Conservation (phyloP, 2,329 filamentous ascomycete genomes). For the Fusarium odoratissimum region DNA sequence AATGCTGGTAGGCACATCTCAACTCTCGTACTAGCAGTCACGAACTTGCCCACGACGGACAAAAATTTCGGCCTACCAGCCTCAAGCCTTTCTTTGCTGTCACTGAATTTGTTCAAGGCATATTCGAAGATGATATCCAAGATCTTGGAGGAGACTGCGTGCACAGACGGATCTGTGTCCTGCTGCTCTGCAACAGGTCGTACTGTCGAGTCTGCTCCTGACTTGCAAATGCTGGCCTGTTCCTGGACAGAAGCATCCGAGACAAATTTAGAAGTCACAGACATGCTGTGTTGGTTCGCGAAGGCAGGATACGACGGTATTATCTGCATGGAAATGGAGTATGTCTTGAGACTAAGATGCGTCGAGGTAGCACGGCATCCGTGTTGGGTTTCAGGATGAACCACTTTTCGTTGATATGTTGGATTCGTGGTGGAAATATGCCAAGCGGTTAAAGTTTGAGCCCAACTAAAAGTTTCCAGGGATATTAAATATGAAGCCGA, state of each 20-base stretch:
- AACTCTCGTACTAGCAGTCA: background rate
- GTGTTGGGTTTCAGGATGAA: background rate
- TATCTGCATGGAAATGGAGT: background rate
- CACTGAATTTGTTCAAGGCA: constrained; percentile 16
- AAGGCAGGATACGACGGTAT: background rate
- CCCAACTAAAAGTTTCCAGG: background rate
- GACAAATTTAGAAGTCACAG: background rate
- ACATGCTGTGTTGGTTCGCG: background rate
- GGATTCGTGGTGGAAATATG: background rate
- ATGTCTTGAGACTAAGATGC: background rate
- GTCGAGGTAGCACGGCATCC: background rate
- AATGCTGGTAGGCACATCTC: constrained; percentile 47
- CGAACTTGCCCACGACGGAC: background rate
- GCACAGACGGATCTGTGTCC: background rate
- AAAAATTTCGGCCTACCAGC: background rate
- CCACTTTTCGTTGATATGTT: background rate
- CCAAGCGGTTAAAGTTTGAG: background rate
- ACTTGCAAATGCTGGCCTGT: background rate
- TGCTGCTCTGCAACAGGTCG: background rate
- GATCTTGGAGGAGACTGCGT: background rate
- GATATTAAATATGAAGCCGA: background rate
- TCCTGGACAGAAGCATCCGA: background rate
- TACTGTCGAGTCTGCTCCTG: background rate
- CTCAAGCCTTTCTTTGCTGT: constrained; percentile 3
- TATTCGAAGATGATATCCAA: constrained; percentile 11